These are phyloP conservation scores for Hymenoscyphus linearis DNA, from an alignment of 2,329 filamentous ascomycete genomes.

Conservation along the genomic window DNA sequence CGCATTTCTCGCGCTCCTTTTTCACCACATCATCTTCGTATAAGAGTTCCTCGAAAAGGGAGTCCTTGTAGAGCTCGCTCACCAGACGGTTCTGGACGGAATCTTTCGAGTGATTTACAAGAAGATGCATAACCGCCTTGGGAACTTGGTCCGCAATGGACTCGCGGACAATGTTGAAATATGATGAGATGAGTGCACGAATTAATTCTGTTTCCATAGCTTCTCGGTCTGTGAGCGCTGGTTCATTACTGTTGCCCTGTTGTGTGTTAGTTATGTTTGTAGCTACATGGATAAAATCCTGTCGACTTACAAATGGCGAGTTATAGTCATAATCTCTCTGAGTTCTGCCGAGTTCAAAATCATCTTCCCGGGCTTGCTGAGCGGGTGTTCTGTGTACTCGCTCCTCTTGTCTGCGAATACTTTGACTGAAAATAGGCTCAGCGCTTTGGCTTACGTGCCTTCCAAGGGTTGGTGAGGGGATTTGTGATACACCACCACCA, in stretches of 20 bases:
- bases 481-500: conserved; percentile 26
- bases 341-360: conserved; percentile 30
- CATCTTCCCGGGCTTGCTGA: conserved; percentile 44
- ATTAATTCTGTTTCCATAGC: conserved; percentile 97
- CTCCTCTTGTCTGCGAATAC: conserved; percentile 67
- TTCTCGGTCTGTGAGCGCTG: conserved; percentile 89
- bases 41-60: conserved; percentile 82
- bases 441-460: conserved; percentile 73
- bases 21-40: conserved; percentile 98
- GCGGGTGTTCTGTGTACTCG: conserved; percentile 38
- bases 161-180: conserved; percentile 98
- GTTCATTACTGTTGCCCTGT: conserved; percentile 62
- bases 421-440: conserved; percentile 79
- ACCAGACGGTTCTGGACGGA: conserved; percentile 96
- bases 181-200: conserved; percentile 90
- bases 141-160: conserved; percentile 98
- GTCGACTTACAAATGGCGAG: conserved; percentile 42
- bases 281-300: conserved; percentile 7
- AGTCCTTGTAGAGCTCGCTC: conserved; percentile 90
- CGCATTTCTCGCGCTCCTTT: conserved; percentile 96
- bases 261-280: conserved; percentile 18
- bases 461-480: conserved; percentile 31
- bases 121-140: conserved; percentile 96
- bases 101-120: conserved; percentile 98
- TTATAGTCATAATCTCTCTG: conserved; percentile 37